Base-by-base conservation (phyloP, 2,329 filamentous ascomycete species). In the Colletotrichum sp. region DNA sequence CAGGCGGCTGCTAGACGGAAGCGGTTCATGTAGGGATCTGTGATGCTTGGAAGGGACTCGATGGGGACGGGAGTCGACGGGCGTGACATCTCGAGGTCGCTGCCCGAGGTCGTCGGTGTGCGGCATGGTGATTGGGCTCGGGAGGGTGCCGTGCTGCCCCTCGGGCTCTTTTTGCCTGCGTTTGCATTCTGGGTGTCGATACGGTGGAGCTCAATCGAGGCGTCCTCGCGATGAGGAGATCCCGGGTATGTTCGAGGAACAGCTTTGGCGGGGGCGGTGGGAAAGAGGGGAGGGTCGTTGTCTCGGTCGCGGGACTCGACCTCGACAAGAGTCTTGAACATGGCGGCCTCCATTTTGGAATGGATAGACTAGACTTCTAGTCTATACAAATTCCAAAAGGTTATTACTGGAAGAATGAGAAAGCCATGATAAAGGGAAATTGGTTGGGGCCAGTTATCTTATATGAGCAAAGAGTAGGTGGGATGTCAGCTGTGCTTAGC, bases 1-100 rank as follows among this genome's bases (percentile, higher is more conserved):
- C 93, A 95, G 16, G 90, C 88, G 13, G 91, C 89, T 12, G 93
- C 81, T 30, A 96, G 86, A 39, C 94, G 88, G 85, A 90, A 96
- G 76, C 91, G 92, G 82, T 95, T 96, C 90, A 92, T 94, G 13
- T 88, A 87, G 13, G 91, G 90, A 22, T 91, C 87, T 77, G 88
- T 92, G 74, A 91, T 89, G 77, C 88, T 93, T 65, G 91, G 91
- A 36, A 91, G 81, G 5, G 88, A 83, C 60, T 89, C 86, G 1
- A 86, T 86, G 9, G 83, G 86, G 2, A 79, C 22, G 6, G 90
- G 90, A 8, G 86, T 90, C 8, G 85, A 79, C 4, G 90, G 89
- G 16, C 88, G 83, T 79, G 90, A 93, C 81, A 87, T 88, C 79
- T 93, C 91, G 2, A 91, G 80, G 74, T 88, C 83, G 55, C 48